A percentile compares a stretch with the other conserved stretches of the same genome.
These are phyloP conservation scores for Ilex asprella DNA, from an alignment of 257 asterid genomes.

Conservation along the genomic window DNA sequence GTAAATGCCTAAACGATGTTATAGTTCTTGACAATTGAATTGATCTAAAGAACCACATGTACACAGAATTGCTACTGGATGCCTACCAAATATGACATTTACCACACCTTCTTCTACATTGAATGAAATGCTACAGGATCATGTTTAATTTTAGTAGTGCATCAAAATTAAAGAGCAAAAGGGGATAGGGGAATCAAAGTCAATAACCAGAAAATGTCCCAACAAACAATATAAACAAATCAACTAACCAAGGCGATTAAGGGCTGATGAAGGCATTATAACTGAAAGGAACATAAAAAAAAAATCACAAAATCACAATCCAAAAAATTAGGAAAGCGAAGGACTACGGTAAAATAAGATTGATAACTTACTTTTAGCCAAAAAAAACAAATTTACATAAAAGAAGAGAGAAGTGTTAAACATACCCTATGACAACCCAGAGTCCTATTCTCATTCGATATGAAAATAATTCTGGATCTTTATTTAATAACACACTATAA, in stretches of 20 bases:
- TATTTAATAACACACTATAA: too few species aligned
- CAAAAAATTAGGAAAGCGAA: too few species aligned
- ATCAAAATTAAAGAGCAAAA: not conserved
- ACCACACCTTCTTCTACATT: conserved; percentile 99
- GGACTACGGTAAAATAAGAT: too few species aligned
- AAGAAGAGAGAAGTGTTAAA: too few species aligned
- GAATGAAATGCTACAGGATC: conserved; percentile 71
- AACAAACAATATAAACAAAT: not conserved
- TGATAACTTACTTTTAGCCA: too few species aligned
- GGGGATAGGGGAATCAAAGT: not conserved
- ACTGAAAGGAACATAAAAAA: conserved; percentile 36
- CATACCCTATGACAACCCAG: too few species aligned
- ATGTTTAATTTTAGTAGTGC: conserved; percentile 3
- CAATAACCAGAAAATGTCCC: not conserved
- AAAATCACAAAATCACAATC: too few species aligned
- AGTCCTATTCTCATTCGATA: too few species aligned
- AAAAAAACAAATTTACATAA: too few species aligned
- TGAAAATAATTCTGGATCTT: too few species aligned
- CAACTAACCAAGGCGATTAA: conserved; percentile 84
- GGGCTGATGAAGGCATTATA: conserved; percentile 99
- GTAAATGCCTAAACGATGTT: conserved; percentile 7
- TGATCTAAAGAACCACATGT: conserved; percentile 1
- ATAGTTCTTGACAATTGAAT: not conserved
- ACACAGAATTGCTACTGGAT: conserved; percentile 4
- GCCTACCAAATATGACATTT: conserved; percentile 95